Evolutionary conservation across 148 eudicot species (phyloP), one percentile per base, ranked within the genome.

Genomic region (Arbutus unedo): DNA sequence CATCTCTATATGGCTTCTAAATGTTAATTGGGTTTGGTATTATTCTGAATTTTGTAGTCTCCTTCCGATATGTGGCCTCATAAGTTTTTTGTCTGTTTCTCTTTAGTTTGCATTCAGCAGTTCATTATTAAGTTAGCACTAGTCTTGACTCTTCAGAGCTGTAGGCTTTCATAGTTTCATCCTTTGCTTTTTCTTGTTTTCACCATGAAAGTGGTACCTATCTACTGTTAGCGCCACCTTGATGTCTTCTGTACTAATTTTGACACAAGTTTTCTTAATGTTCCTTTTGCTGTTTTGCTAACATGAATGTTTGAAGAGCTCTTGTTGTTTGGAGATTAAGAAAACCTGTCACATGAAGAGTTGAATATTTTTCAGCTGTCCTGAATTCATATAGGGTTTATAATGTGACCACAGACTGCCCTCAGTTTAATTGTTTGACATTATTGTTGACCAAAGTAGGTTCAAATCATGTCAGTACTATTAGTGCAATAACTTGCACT

Each of bases 361-460:
- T 47, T 73, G 45, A 70, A 6, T 50, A 5, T 2, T 9, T 43
- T 74, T 74, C 50, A 47, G 16, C 38, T 48, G 60, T 76, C 79
- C 75, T 44, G 50, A 71, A 71, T 38, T 67, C 31, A 48, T 49
- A 50, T 48, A 53, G 60, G 57, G 41, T 76, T 76, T 6, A 10
- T 53, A 53, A 23, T 76, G 77, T 38, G 53, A 9, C 54, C 10
- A 2, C 54, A 5, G 10, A 76, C 79, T 25, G 4, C 60, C 79
- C 21, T 31, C 16, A 25, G 79, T 76, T 15, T 76, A 45, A 18
- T 76, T 76, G 38, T 76, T 54, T 51, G 47, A 51, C 53, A 50
- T 76, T 31, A 23, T 75, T 75, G 78, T 75, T 75, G 78, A 53
- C 44, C 59, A 76, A 74, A 62, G 68, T 50, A 51, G 55, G 56